Evolutionary conservation across 305 asterid species (phyloP).

Genomic region (Fraxinus ornus): DNA sequence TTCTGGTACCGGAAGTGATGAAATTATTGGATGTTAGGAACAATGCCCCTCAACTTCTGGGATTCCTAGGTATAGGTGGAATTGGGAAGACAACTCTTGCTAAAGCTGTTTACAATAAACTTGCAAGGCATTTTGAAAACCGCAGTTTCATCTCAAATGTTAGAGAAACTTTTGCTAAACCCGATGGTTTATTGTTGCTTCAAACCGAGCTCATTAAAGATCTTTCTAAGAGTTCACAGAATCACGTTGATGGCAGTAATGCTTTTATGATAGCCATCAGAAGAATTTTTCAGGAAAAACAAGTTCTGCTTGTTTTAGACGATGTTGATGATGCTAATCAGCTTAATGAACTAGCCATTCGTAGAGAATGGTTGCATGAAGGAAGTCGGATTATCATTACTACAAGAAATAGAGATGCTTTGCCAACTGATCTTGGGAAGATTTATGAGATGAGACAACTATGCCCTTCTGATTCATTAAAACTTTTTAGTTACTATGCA

Average conservation of each 20-base stretch:
- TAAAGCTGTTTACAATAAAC: constrained; percentile 33
- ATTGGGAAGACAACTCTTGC: constrained; percentile 45
- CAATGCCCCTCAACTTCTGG: constrained; percentile 26
- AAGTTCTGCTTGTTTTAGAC: constrained; percentile 32
- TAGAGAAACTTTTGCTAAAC: constrained; percentile 21
- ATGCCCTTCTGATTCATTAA: constrained; percentile 2
- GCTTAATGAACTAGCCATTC: constrained; percentile 25
- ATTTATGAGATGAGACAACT: constrained; percentile 24
- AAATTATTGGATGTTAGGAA: constrained; percentile 18
- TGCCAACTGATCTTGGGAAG: constrained; percentile 9
- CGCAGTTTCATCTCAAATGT: constrained; percentile 37
- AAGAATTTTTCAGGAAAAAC: constrained; percentile 8
- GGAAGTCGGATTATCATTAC: constrained; percentile 37
- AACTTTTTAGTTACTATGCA: constrained; percentile 38
- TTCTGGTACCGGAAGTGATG: constrained; percentile 17
- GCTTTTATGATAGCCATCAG: constrained; percentile 1
- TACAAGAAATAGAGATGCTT: constrained; percentile 28
- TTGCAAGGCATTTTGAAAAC: constrained; percentile 23
- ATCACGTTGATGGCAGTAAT: neutral
- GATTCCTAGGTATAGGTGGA: constrained; percentile 37
- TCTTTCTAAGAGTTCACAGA: constrained; percentile 6
- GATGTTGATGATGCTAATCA: constrained; percentile 32
- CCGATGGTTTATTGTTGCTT: constrained; percentile 24
- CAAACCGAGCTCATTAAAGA: constrained; percentile 25
- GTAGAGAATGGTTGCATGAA: constrained; percentile 24